Evolutionary conservation across 331 rosid species (phyloP), one percentile per base, ranked within the genome.

Genomic region (Ulmus americana): DNA sequence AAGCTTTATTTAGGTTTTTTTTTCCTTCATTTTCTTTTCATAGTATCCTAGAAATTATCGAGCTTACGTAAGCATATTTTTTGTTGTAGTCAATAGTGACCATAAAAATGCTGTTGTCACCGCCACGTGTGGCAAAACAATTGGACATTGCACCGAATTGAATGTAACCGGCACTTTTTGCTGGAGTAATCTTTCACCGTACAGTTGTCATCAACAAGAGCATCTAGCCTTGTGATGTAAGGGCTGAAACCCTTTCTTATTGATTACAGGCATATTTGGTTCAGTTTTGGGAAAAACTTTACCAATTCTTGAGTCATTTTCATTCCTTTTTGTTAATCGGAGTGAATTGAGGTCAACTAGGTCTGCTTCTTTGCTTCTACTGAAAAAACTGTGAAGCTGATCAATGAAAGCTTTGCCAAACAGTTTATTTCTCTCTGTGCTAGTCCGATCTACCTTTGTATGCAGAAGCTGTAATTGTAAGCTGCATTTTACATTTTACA

Each of bases 191-290:
- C 40, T 35, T 42, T 63, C 48, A 10, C 12, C 45, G 6, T 41
- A 74, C 80, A 79, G 63, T 74, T 74, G 83, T 70, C 83, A 61
- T 28, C 1, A 54, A 70, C 64, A 46, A 3, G 8, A 42, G 45
- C 41, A 43, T 35, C 48, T 5, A 48, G 47, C 45, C 6, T 60
- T 55, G 22, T 51, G 49, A 74, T 62, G 61, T 42, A 58, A 59
- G n/a, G 35, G 42, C 35, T 10, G 39, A 45, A 64, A 14, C 41
- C 18, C 45, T 20, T 38, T n/a, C 50, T 42, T n/a, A 2, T 41
- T 45, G 50, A 44, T 51, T n/a, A 55, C 20, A 45, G 40, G 44
- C 18, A 56, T 14, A 56, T 61, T 52, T 70, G 28, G 14, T 45
- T 13, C 46, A 42, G 55, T 14, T 61, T 35, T 42, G 39, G 40